These are phyloP conservation scores for Saccharum hybrid DNA, from an alignment of 202 grass and related monocot genomes.

Conservation along the genomic window DNA sequence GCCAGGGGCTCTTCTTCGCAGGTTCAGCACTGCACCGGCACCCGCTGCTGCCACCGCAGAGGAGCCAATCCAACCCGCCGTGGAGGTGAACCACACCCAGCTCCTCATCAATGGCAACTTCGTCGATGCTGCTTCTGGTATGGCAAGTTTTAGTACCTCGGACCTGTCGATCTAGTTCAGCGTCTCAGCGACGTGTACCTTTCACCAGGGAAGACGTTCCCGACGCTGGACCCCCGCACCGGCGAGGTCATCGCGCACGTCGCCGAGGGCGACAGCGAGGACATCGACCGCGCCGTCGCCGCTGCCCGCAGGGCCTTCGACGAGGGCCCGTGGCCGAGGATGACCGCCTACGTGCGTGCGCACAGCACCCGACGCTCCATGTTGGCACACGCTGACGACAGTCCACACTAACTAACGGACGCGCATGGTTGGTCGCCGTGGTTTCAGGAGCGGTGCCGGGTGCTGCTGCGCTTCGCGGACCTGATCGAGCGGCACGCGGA, in stretches of 20 bases:
- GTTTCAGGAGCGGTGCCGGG: conserved; percentile 61
- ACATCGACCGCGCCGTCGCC: conserved; percentile 61
- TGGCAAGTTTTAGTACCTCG: neutral
- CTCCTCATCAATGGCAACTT: conserved; percentile 82
- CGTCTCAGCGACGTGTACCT: neutral
- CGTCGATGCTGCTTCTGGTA: conserved; percentile 75
- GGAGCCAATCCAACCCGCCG: conserved; percentile 57
- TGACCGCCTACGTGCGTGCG: conserved; percentile 70
- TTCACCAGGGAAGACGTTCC: conserved; percentile 66
- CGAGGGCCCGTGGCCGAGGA: conserved; percentile 71
- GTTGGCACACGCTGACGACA: too few relatives aligned
- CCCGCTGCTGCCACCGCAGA: conserved; percentile 31
- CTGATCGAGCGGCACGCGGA: conserved; percentile 62
- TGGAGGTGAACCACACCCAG: conserved; percentile 71
- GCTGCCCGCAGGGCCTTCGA: conserved; percentile 78
- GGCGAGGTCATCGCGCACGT: conserved; percentile 69
- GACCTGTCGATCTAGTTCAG: neutral
- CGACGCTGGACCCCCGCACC: conserved; percentile 71
- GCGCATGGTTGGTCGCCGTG: neutral
- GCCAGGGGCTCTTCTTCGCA: conserved; percentile 40
- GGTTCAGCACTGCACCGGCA: conserved; percentile 48
- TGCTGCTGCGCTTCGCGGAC: conserved; percentile 71
- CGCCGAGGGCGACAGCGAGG: conserved; percentile 67
- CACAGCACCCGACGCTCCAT: neutral
- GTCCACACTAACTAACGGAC: neutral